A percentile compares a stretch with the other conserved stretches of the same genome.
Evolutionary conservation across 345 rosid genomes (phyloP).

Genomic region (Microcos paniculata): DNA sequence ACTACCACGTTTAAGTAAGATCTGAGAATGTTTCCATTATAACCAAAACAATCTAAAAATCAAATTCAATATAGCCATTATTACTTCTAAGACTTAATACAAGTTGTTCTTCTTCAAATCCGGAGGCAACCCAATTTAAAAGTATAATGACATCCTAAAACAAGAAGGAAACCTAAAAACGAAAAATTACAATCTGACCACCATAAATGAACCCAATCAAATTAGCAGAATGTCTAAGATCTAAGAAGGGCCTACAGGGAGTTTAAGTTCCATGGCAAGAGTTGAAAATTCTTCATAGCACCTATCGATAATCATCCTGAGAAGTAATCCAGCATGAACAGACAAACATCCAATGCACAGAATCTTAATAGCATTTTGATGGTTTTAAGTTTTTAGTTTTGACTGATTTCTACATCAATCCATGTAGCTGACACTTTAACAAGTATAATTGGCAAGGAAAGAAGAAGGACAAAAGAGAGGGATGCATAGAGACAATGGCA

Average conservation of each 20-base stretch:
- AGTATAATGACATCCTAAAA: not conserved
- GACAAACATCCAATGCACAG: not conserved
- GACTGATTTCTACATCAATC: not conserved
- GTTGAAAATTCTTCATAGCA: not conserved
- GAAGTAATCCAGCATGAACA: not conserved
- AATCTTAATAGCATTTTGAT: not conserved
- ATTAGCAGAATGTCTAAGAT: not conserved
- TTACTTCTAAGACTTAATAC: not conserved
- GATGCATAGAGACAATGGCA: not conserved
- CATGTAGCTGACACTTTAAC: not conserved
- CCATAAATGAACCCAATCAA: too few relatives aligned
- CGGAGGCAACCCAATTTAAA: not conserved
- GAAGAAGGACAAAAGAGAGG: not conserved
- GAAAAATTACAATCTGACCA: not conserved
- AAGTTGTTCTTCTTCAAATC: not conserved
- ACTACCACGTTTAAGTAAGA: not conserved
- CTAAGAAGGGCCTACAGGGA: not conserved
- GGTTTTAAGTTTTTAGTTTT: too few relatives aligned
- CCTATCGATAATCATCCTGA: not conserved
- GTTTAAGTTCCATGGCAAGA: slow-evolving; percentile 2
- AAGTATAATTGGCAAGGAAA: not conserved
- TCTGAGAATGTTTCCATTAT: not conserved
- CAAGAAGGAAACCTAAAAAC: not conserved
- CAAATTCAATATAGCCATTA: not conserved
- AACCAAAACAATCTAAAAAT: not conserved